These are phyloP conservation scores for Thermoascus crustaceus DNA, from an alignment of 2,329 filamentous ascomycete genomes.

Conservation along the genomic window DNA sequence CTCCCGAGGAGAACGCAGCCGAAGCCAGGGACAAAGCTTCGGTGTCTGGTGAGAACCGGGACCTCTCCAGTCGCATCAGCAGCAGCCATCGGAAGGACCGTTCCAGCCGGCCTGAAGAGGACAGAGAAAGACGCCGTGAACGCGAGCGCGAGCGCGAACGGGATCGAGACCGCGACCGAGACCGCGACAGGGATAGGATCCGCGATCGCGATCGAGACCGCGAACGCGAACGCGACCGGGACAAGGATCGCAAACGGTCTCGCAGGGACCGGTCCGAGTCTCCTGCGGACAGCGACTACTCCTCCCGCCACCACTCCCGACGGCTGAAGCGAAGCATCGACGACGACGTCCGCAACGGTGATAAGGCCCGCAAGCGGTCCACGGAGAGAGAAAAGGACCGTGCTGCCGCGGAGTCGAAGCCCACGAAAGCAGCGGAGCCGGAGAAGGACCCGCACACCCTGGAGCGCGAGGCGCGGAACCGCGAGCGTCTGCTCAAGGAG, in stretches of 20 bases:
- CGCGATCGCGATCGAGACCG: conserved; percentile 15
- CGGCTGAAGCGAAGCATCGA: conserved; percentile 26
- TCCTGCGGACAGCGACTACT: conserved; percentile 22
- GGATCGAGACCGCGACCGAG: conserved; percentile 21
- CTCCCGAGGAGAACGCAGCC: conserved; percentile 15
- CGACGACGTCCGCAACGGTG: conserved; percentile 18
- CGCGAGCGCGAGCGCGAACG: conserved; percentile 12
- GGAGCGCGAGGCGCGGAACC: conserved; percentile 60
- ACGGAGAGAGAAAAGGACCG: conserved; percentile 7
- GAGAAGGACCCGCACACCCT: conserved; percentile 62
- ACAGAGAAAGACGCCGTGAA: conserved; percentile 17
- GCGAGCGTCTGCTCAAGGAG: conserved; percentile 57
- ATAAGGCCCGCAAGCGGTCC: too few species aligned
- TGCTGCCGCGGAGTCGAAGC: conserved; percentile 4
- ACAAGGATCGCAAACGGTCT: conserved; percentile 29
- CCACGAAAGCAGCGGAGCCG: conserved; percentile 14
- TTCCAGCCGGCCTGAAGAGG: conserved; percentile 21
- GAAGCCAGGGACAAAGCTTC: conserved; percentile 14
- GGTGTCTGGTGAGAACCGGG: conserved; percentile 13
- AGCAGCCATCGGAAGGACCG: conserved; percentile 23
- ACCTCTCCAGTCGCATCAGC: conserved; percentile 19
- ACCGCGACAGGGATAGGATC: conserved; percentile 19
- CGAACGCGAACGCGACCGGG: conserved; percentile 17
- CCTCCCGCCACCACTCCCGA: conserved; percentile 26
- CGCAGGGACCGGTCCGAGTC: conserved; percentile 34